phyloP scores from a whole-genome alignment of 192 early-diverging fungal species.

The Podila minutissima region DNA sequence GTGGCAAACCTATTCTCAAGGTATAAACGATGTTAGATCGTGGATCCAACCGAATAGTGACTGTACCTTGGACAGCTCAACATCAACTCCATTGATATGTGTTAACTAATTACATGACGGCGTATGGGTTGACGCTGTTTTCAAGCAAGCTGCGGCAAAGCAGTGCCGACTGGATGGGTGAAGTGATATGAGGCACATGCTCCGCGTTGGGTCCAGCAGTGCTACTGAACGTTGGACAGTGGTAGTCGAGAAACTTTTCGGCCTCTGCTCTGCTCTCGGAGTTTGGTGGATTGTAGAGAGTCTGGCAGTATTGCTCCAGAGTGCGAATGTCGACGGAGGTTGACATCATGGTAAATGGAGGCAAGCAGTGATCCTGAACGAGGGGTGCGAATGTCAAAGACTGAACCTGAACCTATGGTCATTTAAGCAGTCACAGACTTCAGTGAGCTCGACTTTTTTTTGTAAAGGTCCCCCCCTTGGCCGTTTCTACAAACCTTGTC shows the following conservation, averaged over 20 bases:
- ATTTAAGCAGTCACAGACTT: background rate
- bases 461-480: no score
- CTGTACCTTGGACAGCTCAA: no score
- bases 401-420: background rate
- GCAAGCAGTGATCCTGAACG: background rate
- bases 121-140: slow-evolving; percentile 28
- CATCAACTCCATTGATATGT: background rate
- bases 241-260: slow-evolving; percentile 32
- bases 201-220: background rate
- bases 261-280: slow-evolving; percentile 23
- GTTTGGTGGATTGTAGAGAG: slow-evolving; percentile 38
- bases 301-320: slow-evolving; percentile 41
- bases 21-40: background rate
- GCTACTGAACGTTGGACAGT: slow-evolving; percentile 38
- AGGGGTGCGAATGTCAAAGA: background rate
- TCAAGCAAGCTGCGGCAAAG: slow-evolving; percentile 41
- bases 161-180: slow-evolving; percentile 39
- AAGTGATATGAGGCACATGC: slow-evolving; percentile 28
- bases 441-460: no score
- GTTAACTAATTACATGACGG: slow-evolving; percentile 34
- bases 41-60: background rate
- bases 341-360: slow-evolving; percentile 15
- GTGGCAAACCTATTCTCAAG: slow-evolving; percentile 38
- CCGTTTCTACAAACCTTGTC: background rate
- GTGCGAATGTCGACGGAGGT: slow-evolving; percentile 25